Percentiles rank a stretch among this genome's conserved stretches.
phyloP scores from a whole-genome alignment of 75 land plant species.

The Adiantum capillusveneris region DNA sequence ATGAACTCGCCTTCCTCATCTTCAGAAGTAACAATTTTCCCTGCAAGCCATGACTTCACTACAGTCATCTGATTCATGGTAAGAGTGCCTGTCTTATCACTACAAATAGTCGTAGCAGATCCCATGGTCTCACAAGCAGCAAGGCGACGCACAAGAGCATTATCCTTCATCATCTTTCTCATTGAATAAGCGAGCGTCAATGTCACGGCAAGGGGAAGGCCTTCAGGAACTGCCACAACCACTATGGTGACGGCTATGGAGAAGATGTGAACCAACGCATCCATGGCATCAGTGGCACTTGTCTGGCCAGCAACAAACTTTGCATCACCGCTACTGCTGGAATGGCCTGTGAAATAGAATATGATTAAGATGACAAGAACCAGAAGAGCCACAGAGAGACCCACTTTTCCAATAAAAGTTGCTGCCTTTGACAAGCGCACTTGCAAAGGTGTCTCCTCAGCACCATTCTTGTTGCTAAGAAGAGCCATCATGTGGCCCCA shows the following conservation, averaged over 20 bases:
- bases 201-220: constrained; percentile 77
- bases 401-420: constrained; percentile 48
- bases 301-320: constrained; percentile 22
- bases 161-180: constrained; percentile 83
- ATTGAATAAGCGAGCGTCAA: too few relatives aligned
- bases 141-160: constrained; percentile 58
- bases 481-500: too few relatives aligned
- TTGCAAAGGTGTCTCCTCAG: too few relatives aligned
- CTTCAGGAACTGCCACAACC: constrained; percentile 86
- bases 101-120: too few relatives aligned
- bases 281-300: constrained; percentile 11
- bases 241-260: constrained; percentile 62
- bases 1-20: constrained; percentile 20
- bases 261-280: constrained; percentile 30
- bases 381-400: too few relatives aligned
- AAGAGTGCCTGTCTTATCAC: too few relatives aligned
- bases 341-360: too few relatives aligned
- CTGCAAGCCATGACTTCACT: too few relatives aligned
- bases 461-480: too few relatives aligned
- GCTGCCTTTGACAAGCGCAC: constrained; percentile 38
- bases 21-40: constrained; percentile 14
- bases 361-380: constrained; percentile 42
- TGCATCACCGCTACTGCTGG: constrained; percentile 16
- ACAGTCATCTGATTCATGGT: too few relatives aligned
- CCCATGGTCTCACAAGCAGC: too few relatives aligned